Base-by-base conservation (phyloP, 2,329 filamentous ascomycete species). In the Fusarium sp. region DNA sequence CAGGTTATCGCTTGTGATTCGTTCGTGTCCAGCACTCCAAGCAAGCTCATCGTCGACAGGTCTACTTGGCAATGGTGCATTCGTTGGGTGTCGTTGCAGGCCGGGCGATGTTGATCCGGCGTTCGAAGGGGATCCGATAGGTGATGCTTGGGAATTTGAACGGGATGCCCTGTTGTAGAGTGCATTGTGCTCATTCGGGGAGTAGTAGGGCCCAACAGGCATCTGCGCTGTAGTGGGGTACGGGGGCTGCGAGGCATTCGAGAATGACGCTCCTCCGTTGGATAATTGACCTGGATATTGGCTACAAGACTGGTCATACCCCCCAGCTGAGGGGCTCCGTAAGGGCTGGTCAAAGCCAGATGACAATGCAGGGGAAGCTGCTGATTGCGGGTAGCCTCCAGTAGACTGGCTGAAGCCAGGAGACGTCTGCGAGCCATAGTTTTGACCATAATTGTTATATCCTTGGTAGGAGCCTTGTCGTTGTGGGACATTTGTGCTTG, bases 71-170 rank as follows among this genome's bases (percentile, higher is more conserved):
- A 90, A 79, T 44, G 88, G 85, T 58, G 88, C 84, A 77, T 89
- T 85, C 18, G 88, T 90, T 2, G 88, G 88, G 61, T 89, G 86
- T 54, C 87, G 83, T 63, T 84, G 82, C 13, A 88, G 76, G n/a
- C 84, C 82, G 4, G 83, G 79, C 8, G 83, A 82, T 25, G 69
- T 74, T 32, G 69, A 75, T 48, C 84, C 82, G 27, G 80, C 71
- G 18, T 75, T 68, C 4, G 80, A 81, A 6, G 85, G 82, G 2
- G 85, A 85, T 9, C 82, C 80, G 32, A 82, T 61, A 8, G 83
- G 82, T 4, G 87, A 87, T 1, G 81, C 77, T 34, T 84, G 83
- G 5, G 87, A 88, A 64, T 83, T 83, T 10, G 86, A 85, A 30
- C 86, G 82, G 13, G 82, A 81, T 2, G 79, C 75, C 22, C 84